A percentile compares a stretch with the other conserved stretches of the same genome.
Conservation (phyloP, 2,329 filamentous ascomycete genomes). For the Zopfia rhizophila region DNA sequence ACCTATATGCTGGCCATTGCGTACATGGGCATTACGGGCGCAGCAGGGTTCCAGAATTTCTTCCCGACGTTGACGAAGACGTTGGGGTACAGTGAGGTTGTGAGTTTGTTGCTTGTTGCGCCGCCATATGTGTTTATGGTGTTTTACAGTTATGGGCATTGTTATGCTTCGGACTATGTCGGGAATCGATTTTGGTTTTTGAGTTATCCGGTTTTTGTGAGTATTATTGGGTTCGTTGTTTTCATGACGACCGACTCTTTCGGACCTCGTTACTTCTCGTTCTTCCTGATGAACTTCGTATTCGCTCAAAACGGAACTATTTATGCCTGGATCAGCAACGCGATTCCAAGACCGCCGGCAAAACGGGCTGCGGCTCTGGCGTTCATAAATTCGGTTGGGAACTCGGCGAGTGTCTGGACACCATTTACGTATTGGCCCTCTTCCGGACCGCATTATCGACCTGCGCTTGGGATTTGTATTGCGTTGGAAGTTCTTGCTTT, state of each 20-base stretch:
- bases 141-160: slow-evolving; percentile 57
- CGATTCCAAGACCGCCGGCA: slow-evolving; percentile 63
- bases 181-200: slow-evolving; percentile 55
- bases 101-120: slow-evolving; percentile 66
- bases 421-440: slow-evolving; percentile 51
- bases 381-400: slow-evolving; percentile 66
- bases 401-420: slow-evolving; percentile 62
- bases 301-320: slow-evolving; percentile 66
- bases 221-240: slow-evolving; percentile 62
- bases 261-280: slow-evolving; percentile 64
- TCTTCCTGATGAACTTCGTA: slow-evolving; percentile 67
- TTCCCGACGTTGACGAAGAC: slow-evolving; percentile 66
- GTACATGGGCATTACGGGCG: slow-evolving; percentile 61
- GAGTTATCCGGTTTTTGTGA: slow-evolving; percentile 60
- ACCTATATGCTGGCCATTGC: slow-evolving; percentile 61
- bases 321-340: slow-evolving; percentile 66
- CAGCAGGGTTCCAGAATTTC: slow-evolving; percentile 66
- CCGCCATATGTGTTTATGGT: slow-evolving; percentile 70
- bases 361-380: slow-evolving; percentile 66
- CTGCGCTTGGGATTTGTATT: slow-evolving; percentile 34
- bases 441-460: slow-evolving; percentile 29
- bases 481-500: slow-evolving; percentile 29
- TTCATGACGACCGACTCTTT: slow-evolving; percentile 65
- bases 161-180: slow-evolving; percentile 54
- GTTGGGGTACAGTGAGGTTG: slow-evolving; percentile 63